These are phyloP conservation scores for Haematococcus lacustris DNA, from an alignment of 139 green algal genomes.

Conservation along the genomic window DNA sequence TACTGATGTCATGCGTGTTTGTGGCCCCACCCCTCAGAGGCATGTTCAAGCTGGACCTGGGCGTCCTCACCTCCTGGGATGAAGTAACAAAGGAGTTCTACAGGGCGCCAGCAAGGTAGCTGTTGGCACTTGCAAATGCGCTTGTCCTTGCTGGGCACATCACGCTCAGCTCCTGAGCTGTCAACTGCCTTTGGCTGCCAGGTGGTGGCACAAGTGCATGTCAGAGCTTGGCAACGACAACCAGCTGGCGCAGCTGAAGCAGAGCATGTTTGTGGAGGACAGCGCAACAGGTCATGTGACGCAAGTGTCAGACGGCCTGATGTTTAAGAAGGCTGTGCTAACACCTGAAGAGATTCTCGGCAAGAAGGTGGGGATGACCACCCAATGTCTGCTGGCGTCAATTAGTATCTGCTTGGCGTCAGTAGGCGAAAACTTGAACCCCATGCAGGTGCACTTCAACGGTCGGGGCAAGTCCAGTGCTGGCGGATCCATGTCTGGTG, in stretches of 20 bases:
- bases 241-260: constrained; percentile 28
- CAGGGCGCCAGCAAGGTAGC: constrained; percentile 14
- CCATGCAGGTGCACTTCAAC: constrained; percentile 15
- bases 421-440: too few relatives aligned
- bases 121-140: constrained; percentile 29
- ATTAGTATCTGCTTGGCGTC: background rate
- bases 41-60: constrained; percentile 41
- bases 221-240: constrained; percentile 31
- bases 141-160: too few relatives aligned
- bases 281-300: constrained; percentile 7
- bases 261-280: constrained; percentile 22
- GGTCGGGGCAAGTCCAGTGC: background rate
- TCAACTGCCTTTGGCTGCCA: background rate
- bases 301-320: constrained; percentile 27
- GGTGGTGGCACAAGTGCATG: constrained; percentile 38
- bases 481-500: background rate
- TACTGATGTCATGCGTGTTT: too few relatives aligned
- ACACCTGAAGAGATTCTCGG: constrained; percentile 37
- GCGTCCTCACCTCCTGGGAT: constrained; percentile 33
- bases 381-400: background rate
- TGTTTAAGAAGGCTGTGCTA: constrained; percentile 42
- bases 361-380: constrained; percentile 1
- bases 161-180: too few relatives aligned
- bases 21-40: constrained; percentile 9
- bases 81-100: constrained; percentile 42